Conservation (phyloP, 2,329 filamentous ascomycete species). For the Ophiognomonia clavigignenti-juglandacearum region DNA sequence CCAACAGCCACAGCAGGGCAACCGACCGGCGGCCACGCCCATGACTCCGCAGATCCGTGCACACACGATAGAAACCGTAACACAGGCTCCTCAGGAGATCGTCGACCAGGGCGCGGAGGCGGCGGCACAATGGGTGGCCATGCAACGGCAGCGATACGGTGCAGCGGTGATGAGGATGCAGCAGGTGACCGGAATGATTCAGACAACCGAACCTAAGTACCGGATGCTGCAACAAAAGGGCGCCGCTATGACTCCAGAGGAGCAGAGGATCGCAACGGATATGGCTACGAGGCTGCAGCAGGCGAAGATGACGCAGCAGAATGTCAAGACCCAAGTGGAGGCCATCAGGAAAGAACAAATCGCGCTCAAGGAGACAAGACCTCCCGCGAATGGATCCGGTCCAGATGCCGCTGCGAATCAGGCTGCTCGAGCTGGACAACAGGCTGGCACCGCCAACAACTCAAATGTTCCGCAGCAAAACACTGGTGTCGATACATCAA, state of each 20-base stretch:
- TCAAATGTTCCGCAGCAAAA: conserved; percentile 28
- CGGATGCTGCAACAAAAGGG: conserved; percentile 39
- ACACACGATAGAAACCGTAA: conserved; percentile 41
- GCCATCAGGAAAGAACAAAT: conserved; percentile 42
- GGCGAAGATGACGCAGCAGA: conserved; percentile 35
- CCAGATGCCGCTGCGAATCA: conserved; percentile 13
- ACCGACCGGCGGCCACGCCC: background rate
- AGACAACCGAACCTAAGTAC: conserved; percentile 35
- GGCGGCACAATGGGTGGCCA: conserved; percentile 41
- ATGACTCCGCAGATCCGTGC: conserved; percentile 34
- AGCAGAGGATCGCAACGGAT: conserved; percentile 39
- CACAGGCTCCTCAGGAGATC: conserved; percentile 40
- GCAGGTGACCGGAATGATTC: conserved; percentile 33
- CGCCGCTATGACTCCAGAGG: conserved; percentile 40
- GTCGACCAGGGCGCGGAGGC: conserved; percentile 38
- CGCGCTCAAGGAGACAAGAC: conserved; percentile 23
- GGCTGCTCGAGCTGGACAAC: conserved; percentile 12
- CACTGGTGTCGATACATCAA: conserved; percentile 40
- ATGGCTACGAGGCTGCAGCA: conserved; percentile 32
- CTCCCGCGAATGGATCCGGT: conserved; percentile 17
- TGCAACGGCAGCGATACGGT: conserved; percentile 42
- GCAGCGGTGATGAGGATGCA: conserved; percentile 48
- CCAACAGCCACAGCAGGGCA: conserved; percentile 18
- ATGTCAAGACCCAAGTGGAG: conserved; percentile 45
- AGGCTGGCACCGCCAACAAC: conserved; percentile 17